A percentile compares a stretch with the other conserved stretches of the same genome.
Conservation (phyloP, 192 early-diverging fungal species). For the Podila minutissima region DNA sequence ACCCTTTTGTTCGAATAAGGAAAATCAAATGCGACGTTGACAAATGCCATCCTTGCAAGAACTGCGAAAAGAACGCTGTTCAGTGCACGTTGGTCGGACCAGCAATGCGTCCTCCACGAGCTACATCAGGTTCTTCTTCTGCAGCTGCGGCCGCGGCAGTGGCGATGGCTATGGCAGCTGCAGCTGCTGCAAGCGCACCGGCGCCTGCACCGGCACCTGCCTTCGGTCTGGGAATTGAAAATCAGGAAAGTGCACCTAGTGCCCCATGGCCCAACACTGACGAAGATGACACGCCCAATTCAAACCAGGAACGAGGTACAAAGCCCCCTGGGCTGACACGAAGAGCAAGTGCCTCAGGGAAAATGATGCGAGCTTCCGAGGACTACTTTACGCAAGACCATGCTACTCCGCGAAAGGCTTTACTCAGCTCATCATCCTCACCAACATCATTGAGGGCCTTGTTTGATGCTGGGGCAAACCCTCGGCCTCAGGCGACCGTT, state of each 20-base stretch:
- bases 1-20: neutral
- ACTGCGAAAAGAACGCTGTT: conserved; percentile 38
- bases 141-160: conserved; percentile 42
- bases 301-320: neutral
- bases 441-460: conserved; percentile 34
- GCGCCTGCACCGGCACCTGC: neutral
- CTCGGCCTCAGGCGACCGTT: neutral
- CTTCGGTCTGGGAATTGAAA: conserved; percentile 3
- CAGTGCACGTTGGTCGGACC: conserved; percentile 46
- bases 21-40: conserved; percentile 52
- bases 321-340: conserved; percentile 17
- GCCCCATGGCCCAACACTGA: neutral
- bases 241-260: neutral
- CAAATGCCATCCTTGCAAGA: conserved; percentile 30
- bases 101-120: conserved; percentile 39
- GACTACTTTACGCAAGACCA: neutral
- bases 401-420: conserved; percentile 3
- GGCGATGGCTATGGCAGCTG: conserved; percentile 34
- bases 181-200: conserved; percentile 26
- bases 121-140: conserved; percentile 38
- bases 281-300: neutral
- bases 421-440: conserved; percentile 39
- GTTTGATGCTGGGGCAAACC: conserved; percentile 2
- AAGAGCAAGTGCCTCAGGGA: conserved; percentile 41
- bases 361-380: conserved; percentile 29